Conservation (phyloP, 495 filamentous ascomycete species). For the Talaromyces wortmannii region DNA sequence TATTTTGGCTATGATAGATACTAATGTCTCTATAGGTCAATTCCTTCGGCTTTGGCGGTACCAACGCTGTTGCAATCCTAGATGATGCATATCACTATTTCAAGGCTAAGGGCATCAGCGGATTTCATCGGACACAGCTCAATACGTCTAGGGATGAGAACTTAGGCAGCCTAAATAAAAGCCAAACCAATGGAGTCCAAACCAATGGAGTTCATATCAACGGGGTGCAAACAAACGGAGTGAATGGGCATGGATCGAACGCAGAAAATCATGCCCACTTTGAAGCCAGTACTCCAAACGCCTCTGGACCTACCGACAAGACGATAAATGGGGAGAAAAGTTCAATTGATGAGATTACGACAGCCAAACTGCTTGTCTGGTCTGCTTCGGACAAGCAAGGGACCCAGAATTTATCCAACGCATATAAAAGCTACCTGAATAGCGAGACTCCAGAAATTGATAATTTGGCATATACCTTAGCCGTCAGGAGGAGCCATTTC, state of each 20-base stretch:
- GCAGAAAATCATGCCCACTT: not conserved
- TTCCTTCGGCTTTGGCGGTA: slow-evolving; percentile 27
- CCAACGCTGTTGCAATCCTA: slow-evolving; percentile 26
- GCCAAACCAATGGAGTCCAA: too few species aligned
- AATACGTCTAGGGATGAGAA: not conserved
- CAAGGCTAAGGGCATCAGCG: slow-evolving; percentile 2
- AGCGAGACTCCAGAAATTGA: slow-evolving; percentile 2
- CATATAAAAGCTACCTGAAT: not conserved
- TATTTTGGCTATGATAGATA: slow-evolving; percentile 12
- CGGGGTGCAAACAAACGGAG: not conserved
- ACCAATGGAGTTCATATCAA: not conserved
- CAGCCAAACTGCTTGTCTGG: slow-evolving; percentile 13
- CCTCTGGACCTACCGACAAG: not conserved
- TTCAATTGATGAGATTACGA: not conserved
- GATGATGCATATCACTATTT: slow-evolving; percentile 21
- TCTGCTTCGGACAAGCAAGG: slow-evolving; percentile 14
- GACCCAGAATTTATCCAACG: not conserved
- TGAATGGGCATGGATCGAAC: not conserved
- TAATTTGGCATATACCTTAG: slow-evolving; percentile 27
- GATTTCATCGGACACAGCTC: slow-evolving; percentile 11
- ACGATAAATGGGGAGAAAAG: not conserved
- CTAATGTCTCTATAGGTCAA: slow-evolving; percentile 23
- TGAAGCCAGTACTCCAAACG: not conserved
- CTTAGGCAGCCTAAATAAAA: not conserved
- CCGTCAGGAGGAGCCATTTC: slow-evolving; percentile 14